A percentile compares a stretch with the other conserved stretches of the same genome.
These are phyloP conservation scores for Senna siamea DNA, from an alignment of 306 rosid species.

Conservation along the genomic window DNA sequence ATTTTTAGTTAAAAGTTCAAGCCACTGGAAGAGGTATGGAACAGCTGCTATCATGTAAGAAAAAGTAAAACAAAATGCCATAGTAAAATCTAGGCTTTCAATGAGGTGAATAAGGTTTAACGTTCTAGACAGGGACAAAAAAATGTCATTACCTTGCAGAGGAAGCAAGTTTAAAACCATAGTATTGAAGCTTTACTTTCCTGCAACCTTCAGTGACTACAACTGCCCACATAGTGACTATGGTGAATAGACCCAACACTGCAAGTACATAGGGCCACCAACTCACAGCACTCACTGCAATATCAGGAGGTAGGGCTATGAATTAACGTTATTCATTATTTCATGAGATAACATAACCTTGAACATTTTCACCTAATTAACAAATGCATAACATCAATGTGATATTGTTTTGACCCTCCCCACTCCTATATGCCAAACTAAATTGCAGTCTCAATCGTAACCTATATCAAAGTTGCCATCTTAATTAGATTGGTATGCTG, in stretches of 20 bases:
- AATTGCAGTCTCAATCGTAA: slow-evolving; percentile 10
- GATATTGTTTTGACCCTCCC: slow-evolving; percentile 12
- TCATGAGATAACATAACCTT: not conserved
- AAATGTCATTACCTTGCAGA: slow-evolving; percentile 76
- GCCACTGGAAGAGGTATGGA: slow-evolving; percentile 17
- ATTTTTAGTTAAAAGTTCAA: slow-evolving; percentile 20
- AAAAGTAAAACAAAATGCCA: slow-evolving; percentile 15
- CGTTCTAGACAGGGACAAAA: slow-evolving; percentile 12
- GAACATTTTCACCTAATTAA: slow-evolving; percentile 23
- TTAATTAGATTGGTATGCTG: slow-evolving; percentile 7
- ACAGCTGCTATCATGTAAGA: slow-evolving; percentile 28
- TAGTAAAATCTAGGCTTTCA: slow-evolving; percentile 5
- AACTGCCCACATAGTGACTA: slow-evolving; percentile 99
- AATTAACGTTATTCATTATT: slow-evolving; percentile 30
- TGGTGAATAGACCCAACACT: slow-evolving; percentile 80
- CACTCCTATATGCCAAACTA: slow-evolving; percentile 13
- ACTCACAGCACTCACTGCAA: slow-evolving; percentile 70
- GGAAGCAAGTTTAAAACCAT: slow-evolving; percentile 97
- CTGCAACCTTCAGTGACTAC: slow-evolving; percentile 98
- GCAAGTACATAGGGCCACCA: slow-evolving; percentile 81
- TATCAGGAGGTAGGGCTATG: slow-evolving; percentile 18
- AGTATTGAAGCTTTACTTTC: slow-evolving; percentile 94
- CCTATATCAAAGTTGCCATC: slow-evolving; percentile 8
- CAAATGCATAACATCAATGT: slow-evolving; percentile 30
- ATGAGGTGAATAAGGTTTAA: slow-evolving; percentile 17